Evolutionary conservation across 345 rosid species (phyloP).

Genomic region (Luvunga scandens): DNA sequence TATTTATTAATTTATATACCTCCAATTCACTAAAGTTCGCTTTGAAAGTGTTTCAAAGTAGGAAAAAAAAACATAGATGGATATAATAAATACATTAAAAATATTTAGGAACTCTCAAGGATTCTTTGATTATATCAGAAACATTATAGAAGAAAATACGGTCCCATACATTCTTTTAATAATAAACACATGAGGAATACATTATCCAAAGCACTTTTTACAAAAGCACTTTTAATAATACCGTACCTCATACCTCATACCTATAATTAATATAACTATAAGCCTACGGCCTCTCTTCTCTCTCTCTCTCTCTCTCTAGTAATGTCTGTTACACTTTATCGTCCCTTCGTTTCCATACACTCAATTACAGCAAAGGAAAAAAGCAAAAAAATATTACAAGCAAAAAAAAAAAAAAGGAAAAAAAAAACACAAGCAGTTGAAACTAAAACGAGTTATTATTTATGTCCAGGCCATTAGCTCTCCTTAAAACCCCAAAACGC

Average conservation of each 20-base stretch:
- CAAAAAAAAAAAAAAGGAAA: too few relatives aligned
- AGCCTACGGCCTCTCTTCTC: background rate
- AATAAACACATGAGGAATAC: background rate
- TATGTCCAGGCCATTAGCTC: slow-evolving; percentile 7
- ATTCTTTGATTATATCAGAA: background rate
- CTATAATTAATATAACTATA: background rate
- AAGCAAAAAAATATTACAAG: background rate
- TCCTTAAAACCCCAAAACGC: slow-evolving; percentile 20
- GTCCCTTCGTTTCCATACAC: background rate
- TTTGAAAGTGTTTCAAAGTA: background rate
- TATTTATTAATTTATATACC: too few relatives aligned
- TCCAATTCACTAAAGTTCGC: background rate
- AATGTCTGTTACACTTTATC: background rate
- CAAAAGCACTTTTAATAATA: background rate
- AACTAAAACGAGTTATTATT: slow-evolving; percentile 11
- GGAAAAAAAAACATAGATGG: background rate
- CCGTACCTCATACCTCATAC: background rate
- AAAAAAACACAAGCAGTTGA: background rate
- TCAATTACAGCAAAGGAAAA: background rate
- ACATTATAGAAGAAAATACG: too few relatives aligned
- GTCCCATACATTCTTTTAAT: background rate
- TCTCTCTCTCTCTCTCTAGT: background rate
- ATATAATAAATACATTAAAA: background rate
- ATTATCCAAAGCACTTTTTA: background rate
- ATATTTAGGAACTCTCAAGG: background rate